These are phyloP conservation scores for Astrocystis sublimbata DNA, from an alignment of 495 filamentous ascomycete genomes.

Conservation along the genomic window DNA sequence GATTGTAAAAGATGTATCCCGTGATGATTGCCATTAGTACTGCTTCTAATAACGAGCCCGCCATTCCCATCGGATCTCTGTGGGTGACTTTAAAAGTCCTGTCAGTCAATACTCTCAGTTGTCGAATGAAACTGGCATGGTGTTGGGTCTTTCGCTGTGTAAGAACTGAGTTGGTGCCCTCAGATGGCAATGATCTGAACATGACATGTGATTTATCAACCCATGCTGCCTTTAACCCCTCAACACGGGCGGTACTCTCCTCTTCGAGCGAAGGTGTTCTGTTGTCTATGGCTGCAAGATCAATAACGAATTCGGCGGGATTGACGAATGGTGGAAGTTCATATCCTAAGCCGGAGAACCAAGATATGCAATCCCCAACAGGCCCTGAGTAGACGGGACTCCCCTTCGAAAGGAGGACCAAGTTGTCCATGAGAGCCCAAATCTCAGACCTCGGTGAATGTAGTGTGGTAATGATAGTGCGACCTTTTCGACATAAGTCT, in stretches of 20 bases:
- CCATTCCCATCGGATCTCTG: constrained; percentile 70
- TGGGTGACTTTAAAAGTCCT: constrained; percentile 66
- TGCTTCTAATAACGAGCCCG: constrained; percentile 64
- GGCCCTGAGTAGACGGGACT: constrained; percentile 65
- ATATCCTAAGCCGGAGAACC: constrained; percentile 60
- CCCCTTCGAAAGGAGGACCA: constrained; percentile 64
- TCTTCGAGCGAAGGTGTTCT: constrained; percentile 61
- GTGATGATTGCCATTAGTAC: constrained; percentile 64
- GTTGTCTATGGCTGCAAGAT: constrained; percentile 69
- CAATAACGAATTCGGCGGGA: constrained; percentile 72
- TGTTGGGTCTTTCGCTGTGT: constrained; percentile 11
- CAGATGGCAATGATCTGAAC: constrained; percentile 8
- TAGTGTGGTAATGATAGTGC: constrained; percentile 71
- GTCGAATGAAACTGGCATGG: constrained; percentile 54
- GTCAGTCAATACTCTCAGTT: constrained; percentile 63
- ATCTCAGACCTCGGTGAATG: constrained; percentile 37
- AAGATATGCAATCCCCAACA: constrained; percentile 50
- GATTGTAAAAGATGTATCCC: constrained; percentile 68
- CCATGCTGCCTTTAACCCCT: constrained; percentile 58
- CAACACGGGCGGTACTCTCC: constrained; percentile 55
- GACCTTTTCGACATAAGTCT: constrained; percentile 60
- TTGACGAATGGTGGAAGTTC: constrained; percentile 67
- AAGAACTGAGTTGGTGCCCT: not conserved
- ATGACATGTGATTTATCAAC: constrained; percentile 31
- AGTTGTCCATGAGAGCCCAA: constrained; percentile 40